Evolutionary conservation across 257 asterid species (phyloP), one percentile per base, ranked within the genome.

Genomic region (Solanum etuberosum): DNA sequence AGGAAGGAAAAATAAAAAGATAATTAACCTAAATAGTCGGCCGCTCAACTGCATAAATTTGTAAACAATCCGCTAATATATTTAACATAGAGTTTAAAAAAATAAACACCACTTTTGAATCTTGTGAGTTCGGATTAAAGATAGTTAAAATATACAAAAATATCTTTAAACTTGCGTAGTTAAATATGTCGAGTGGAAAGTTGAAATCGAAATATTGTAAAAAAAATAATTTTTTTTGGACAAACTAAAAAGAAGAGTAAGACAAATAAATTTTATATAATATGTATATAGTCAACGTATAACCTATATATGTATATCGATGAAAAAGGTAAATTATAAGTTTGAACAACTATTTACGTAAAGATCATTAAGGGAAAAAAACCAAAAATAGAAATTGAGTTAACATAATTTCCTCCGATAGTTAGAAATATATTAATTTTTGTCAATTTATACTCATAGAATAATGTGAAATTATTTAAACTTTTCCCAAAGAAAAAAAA

Each of bases 101-200:
- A 7, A 54, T 54, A 20, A 20, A 7, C 0, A 54, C 1, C 0
- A 0, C 11, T 54, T 61, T 5, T 10, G 29, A n/a, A 25, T 65
- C 1, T 65, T 65, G 8, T 12, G 6, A 5, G 8, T 65, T 27
- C 1, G 2, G 0, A 29, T 6, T 16, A 27, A 14, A 29, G 2
- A 65, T 65, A n/a, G 16, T 21, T 20, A 21, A 1, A 57, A 57
- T 21, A 57, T 0, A 9, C 0, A 20, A 57, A 57, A 57, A 21
- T 57, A 57, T 54, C 23, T 54, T 54, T 18, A 54, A 54, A 5
- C 3, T 23, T 59, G 1, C 0, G 0, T 3, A 21, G 0, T 59
- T 21, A 21, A 59, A 59, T 9, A 59, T 59, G 2, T 59, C 13
- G 9, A 27, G 4, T 61, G 6, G 0, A 57, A 11, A 67, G 9